Evolutionary conservation across 2,329 filamentous ascomycete genomes (phyloP), one percentile per base, ranked within the genome.

Genomic region (Kalmusia sp.): DNA sequence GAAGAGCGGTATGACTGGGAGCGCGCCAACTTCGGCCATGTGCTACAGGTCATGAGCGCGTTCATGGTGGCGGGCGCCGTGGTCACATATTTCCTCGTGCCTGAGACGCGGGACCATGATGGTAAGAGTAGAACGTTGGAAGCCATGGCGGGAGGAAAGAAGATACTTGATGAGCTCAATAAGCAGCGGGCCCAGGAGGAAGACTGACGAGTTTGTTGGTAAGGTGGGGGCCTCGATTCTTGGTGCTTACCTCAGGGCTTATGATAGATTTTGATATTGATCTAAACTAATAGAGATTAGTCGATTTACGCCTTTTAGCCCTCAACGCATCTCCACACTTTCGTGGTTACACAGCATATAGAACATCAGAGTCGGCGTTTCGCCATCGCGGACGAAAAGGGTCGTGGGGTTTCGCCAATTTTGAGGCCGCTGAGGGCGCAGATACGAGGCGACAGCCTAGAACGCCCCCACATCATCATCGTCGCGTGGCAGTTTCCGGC

Each of bases 41-140:
- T 72, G 2, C 28, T 72, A 28, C 65, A 70, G 31, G 66, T 70
- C 3, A 71, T 72, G 69, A 67, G 67, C 30, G 68, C 64, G 1
- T 72, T 72, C 51, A 71, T 71, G 69, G 54, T 71, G 2, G 68
- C 65, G 2, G 70, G 70, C 9, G 69, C 70, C 4, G 54, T 70
- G 14, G 65, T 65, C 11, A 72, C 70, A 24, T 64, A 64, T 49
- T 72, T 67, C 28, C 41, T 70, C 12, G 66, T 72, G 0, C 70
- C 69, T 2, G 70, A 72, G 43, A 72, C 69, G 12, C 59, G 70
- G 28, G 68, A 70, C 45, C 63, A 64, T 38, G 67, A 70, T 22
- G 69, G 69, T 19, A 69, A 67, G 54, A 69, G 66, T 53, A 49
- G 69, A 15, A 72, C 64, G 7, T 51, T 72, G 47, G 69, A 72